phyloP scores from a whole-genome alignment of 2,329 filamentous ascomycete species.

The Daldinia sp. region DNA sequence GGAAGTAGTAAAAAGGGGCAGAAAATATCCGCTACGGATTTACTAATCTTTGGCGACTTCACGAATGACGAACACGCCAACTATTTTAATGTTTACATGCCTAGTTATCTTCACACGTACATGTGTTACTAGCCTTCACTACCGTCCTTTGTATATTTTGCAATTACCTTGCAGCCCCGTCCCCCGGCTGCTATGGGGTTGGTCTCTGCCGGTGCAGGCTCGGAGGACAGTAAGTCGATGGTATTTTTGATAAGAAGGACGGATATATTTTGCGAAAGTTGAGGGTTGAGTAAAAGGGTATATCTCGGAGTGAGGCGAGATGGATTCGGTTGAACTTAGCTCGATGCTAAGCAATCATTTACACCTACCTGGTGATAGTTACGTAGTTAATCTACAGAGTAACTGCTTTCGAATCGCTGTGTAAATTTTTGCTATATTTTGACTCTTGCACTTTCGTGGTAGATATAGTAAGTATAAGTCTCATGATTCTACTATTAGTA shows the following conservation, averaged over 20 bases:
- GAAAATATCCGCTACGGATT: constrained; percentile 32
- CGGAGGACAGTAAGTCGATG: constrained; percentile 32
- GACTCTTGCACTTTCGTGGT: background rate
- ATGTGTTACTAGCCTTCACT: constrained; percentile 47
- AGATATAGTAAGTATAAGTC: background rate
- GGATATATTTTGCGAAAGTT: constrained; percentile 27
- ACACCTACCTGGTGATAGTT: constrained; percentile 26
- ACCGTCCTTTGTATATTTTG: constrained; percentile 50
- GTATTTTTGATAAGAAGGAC: constrained; percentile 23
- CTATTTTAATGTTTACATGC: constrained; percentile 53
- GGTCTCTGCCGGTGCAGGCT: constrained; percentile 15
- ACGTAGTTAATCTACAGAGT: constrained; percentile 36
- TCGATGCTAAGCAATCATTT: constrained; percentile 30
- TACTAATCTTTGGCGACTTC: constrained; percentile 41
- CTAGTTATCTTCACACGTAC: constrained; percentile 45
- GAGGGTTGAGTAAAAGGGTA: constrained; percentile 19
- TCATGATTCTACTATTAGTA: background rate
- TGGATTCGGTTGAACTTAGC: constrained; percentile 17
- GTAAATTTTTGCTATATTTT: background rate
- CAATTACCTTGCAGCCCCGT: constrained; percentile 45
- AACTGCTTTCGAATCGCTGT: constrained; percentile 15
- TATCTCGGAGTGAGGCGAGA: constrained; percentile 23
- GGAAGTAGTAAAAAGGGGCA: constrained; percentile 35
- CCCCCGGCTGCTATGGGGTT: constrained; percentile 46
- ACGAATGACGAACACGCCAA: constrained; percentile 48